phyloP scores from a whole-genome alignment of 208 protist species.

The Trypanosoma theileri region DNA sequence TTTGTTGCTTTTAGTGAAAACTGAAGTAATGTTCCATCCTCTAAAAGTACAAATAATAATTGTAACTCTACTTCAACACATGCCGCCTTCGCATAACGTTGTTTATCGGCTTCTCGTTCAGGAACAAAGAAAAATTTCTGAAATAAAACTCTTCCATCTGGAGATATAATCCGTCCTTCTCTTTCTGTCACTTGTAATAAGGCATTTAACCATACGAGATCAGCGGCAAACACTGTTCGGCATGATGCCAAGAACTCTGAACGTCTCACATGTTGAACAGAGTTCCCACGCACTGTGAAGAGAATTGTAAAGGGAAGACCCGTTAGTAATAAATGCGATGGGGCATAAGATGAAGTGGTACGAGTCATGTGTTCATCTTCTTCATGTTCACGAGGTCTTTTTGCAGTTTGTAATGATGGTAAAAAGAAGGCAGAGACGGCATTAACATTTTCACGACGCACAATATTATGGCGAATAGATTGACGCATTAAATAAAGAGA shows the following conservation, averaged over 20 bases:
- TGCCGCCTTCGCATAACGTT: conserved; percentile 13
- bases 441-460: conserved; percentile 64
- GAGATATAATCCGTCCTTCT: conserved; percentile 61
- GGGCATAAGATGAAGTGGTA: not conserved
- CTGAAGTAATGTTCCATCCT: conserved; percentile 24
- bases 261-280: conserved; percentile 69
- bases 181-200: conserved; percentile 79
- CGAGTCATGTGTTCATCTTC: conserved; percentile 26
- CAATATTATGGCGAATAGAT: conserved; percentile 60
- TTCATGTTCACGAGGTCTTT: conserved; percentile 13
- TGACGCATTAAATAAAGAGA: conserved; percentile 63
- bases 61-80: conserved; percentile 10
- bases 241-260: conserved; percentile 45
- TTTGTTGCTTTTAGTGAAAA: conserved; percentile 11
- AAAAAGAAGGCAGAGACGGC: conserved; percentile 79
- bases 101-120: conserved; percentile 18
- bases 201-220: conserved; percentile 41
- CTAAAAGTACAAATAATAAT: conserved; percentile 28
- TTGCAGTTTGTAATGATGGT: not conserved
- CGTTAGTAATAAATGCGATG: conserved; percentile 64
- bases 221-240: conserved; percentile 63
- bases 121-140: conserved; percentile 30
- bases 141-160: conserved; percentile 50
- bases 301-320: conserved; percentile 74
- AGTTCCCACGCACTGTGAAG: conserved; percentile 64